Conservation (phyloP, 2,329 filamentous ascomycete species). For the Pestalotiopsis sp. region DNA sequence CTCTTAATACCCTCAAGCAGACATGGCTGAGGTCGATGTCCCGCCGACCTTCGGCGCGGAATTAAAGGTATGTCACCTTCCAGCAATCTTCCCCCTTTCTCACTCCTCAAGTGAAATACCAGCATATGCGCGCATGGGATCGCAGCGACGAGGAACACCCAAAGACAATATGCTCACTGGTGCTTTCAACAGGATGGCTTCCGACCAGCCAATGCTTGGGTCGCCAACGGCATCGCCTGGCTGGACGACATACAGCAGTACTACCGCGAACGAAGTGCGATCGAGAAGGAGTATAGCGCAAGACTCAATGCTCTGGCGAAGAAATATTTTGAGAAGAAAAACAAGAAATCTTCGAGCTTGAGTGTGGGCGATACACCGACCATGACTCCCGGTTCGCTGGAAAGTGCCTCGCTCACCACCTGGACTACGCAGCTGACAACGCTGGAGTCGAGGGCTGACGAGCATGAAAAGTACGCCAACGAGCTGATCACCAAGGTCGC, state of each 20-base stretch:
- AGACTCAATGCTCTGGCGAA: conserved; percentile 88
- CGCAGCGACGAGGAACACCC: background rate
- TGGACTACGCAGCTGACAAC: conserved; percentile 95
- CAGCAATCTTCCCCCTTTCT: background rate
- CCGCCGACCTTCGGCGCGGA: conserved; percentile 89
- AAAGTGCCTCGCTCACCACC: conserved; percentile 94
- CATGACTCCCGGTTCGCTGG: conserved; percentile 92
- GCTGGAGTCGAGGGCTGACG: conserved; percentile 82
- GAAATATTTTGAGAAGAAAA: conserved; percentile 97
- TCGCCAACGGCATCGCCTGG: conserved; percentile 87
- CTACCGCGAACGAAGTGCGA: conserved; percentile 90
- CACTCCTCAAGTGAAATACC: conserved; percentile 22
- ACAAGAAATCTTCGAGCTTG: conserved; percentile 81
- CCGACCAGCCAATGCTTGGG: conserved; percentile 93
- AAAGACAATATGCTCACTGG: conserved; percentile 16
- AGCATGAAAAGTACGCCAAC: conserved; percentile 84
- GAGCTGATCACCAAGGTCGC: conserved; percentile 81
- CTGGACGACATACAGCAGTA: conserved; percentile 96
- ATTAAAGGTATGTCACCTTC: conserved; percentile 71
- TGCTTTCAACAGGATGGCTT: conserved; percentile 77
- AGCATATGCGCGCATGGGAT: conserved; percentile 5
- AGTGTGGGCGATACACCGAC: conserved; percentile 93
- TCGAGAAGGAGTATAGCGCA: conserved; percentile 95
- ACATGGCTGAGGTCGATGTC: conserved; percentile 82
- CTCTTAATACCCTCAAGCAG: conserved; percentile 23